Conservation (phyloP, 331 rosid species). For the Pyracantha coccinea region DNA sequence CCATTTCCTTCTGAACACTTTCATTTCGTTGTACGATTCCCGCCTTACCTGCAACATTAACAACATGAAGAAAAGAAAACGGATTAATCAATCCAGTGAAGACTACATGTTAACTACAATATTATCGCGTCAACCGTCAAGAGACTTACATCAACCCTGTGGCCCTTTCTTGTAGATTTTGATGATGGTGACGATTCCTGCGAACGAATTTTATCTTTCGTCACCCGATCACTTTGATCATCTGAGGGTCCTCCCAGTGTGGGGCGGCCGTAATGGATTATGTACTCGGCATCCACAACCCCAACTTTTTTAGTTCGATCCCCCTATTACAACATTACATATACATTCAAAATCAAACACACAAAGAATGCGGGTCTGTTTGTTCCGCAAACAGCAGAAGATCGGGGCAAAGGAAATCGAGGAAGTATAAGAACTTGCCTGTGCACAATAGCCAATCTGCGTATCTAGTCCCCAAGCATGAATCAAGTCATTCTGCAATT, state of each 20-base stretch:
- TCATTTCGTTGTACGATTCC: constrained; percentile 57
- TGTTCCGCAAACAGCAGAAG: neutral
- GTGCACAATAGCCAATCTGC: constrained; percentile 92
- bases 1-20: constrained; percentile 65
- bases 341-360: neutral
- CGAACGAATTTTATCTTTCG: neutral
- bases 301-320: constrained; percentile 76
- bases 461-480: constrained; percentile 97
- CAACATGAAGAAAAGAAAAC: too few species aligned
- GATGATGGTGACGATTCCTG: constrained; percentile 34
- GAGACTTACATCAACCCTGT: constrained; percentile 74
- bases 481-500: constrained; percentile 69
- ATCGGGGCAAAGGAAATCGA: neutral
- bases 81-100: too few species aligned
- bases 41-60: constrained; percentile 62
- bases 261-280: constrained; percentile 69
- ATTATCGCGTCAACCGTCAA: neutral
- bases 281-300: constrained; percentile 85
- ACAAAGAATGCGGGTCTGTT: neutral
- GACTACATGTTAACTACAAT: neutral
- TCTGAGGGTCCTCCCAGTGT: constrained; percentile 73
- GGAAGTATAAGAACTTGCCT: constrained; percentile 42
- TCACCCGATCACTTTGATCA: constrained; percentile 15
- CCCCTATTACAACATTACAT: constrained; percentile 34
- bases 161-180: constrained; percentile 34